phyloP scores from a whole-genome alignment of 805 yeast species.

The Lachancea quebecensis region DNA sequence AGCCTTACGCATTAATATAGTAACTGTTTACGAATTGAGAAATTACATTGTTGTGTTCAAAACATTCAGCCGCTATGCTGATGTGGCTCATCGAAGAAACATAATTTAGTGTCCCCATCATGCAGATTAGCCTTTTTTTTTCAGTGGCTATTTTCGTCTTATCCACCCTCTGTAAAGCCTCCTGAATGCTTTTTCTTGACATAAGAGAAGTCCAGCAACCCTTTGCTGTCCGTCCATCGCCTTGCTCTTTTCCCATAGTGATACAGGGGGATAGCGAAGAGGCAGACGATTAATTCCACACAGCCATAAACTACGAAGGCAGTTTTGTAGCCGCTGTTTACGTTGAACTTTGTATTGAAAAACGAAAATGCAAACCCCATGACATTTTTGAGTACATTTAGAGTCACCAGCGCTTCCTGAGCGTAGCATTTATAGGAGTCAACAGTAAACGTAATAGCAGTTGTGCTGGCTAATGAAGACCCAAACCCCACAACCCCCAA shows the following conservation, averaged over 20 bases:
- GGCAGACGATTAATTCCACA: slow-evolving; percentile 42
- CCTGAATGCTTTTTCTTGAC: slow-evolving; percentile 1
- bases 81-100: background rate
- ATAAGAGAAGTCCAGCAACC: slow-evolving; percentile 32
- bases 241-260: slow-evolving; percentile 47
- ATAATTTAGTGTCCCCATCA: background rate
- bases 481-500: slow-evolving; percentile 54
- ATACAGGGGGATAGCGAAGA: slow-evolving; percentile 45
- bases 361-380: slow-evolving; percentile 51
- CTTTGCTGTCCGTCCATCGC: slow-evolving; percentile 44
- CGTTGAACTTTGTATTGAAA: slow-evolving; percentile 44
- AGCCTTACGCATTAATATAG: no score
- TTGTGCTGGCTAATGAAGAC: slow-evolving; percentile 53
- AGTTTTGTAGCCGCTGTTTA: slow-evolving; percentile 37
- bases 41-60: no score
- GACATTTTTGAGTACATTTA: slow-evolving; percentile 48
- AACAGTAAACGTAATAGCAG: slow-evolving; percentile 53
- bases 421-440: slow-evolving; percentile 54
- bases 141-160: background rate
- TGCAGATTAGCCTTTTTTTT: background rate
- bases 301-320: slow-evolving; percentile 48
- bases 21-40: no score
- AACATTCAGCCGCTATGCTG: no score
- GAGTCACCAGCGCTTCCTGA: slow-evolving; percentile 49
- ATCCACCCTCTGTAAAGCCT: background rate